phyloP scores from a whole-genome alignment of 768 basidiomycete genomes.

The Mycena chlorophos region DNA sequence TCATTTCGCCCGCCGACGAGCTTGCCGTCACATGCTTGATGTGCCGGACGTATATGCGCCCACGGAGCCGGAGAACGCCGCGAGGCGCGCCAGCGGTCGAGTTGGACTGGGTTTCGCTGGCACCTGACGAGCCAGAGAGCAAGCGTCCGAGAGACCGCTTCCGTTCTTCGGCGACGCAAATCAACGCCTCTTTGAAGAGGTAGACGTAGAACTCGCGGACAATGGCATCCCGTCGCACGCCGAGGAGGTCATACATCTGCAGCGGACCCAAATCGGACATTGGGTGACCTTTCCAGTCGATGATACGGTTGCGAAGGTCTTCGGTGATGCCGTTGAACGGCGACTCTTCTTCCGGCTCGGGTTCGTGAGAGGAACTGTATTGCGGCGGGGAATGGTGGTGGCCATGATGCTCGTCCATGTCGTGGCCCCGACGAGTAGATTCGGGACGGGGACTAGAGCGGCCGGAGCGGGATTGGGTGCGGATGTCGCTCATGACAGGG shows the following conservation, averaged over 20 bases:
- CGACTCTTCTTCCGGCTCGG: conserved; percentile 56
- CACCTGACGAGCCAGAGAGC: conserved; percentile 61
- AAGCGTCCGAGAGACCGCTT: conserved; percentile 78
- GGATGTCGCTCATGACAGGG: conserved; percentile 49
- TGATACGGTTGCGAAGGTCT: conserved; percentile 86
- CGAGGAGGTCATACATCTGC: conserved; percentile 89
- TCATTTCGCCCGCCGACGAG: conserved; percentile 78
- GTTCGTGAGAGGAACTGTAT: conserved; percentile 32
- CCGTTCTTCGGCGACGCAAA: conserved; percentile 97
- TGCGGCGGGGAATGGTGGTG: conserved; percentile 22
- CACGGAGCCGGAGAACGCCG: conserved; percentile 87
- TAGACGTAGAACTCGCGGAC: conserved; percentile 96
- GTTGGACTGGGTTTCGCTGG: conserved; percentile 52
- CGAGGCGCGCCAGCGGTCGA: conserved; percentile 43
- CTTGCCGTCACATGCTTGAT: conserved; percentile 87
- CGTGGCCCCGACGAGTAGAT: conserved; percentile 26
- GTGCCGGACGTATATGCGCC: conserved; percentile 93
- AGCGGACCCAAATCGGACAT: conserved; percentile 85
- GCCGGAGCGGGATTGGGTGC: conserved; percentile 33
- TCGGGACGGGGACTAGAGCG: conserved; percentile 47
- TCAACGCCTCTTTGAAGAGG: conserved; percentile 95
- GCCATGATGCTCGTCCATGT: conserved; percentile 14
- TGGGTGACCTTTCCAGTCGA: conserved; percentile 95
- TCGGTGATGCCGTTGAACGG: conserved; percentile 84
- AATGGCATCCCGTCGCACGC: conserved; percentile 84